Conservation (phyloP, 2,329 filamentous ascomycete genomes). For the Colletotrichum magnum region DNA sequence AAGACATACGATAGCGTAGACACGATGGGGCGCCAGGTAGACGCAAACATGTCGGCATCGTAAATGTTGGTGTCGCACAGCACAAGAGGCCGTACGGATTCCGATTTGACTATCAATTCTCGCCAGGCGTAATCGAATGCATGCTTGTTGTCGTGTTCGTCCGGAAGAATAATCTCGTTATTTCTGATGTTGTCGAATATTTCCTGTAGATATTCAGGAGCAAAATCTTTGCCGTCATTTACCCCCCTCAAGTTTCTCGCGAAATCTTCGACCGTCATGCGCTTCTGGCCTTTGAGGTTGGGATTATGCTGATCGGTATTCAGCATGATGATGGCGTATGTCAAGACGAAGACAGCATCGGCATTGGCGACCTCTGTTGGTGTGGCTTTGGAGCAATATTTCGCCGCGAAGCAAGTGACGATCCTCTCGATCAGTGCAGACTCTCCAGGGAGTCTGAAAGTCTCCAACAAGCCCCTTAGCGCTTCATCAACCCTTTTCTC, state of each 20-base stretch:
- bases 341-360: constrained; percentile 90
- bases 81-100: constrained; percentile 79
- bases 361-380: constrained; percentile 85
- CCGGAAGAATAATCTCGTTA: constrained; percentile 95
- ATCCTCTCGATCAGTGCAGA: constrained; percentile 94
- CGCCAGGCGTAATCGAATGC: constrained; percentile 99
- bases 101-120: constrained; percentile 89
- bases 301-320: constrained; percentile 98
- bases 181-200: constrained; percentile 94
- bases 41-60: constrained; percentile 97
- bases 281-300: constrained; percentile 82
- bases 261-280: constrained; percentile 90
- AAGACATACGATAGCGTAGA: constrained; percentile 98
- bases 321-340: constrained; percentile 96
- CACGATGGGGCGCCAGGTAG: constrained; percentile 95
- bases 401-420: constrained; percentile 87
- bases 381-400: constrained; percentile 80
- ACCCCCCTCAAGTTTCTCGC: constrained; percentile 90
- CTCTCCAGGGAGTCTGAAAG: constrained; percentile 95
- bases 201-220: constrained; percentile 83
- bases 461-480: constrained; percentile 86
- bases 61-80: constrained; percentile 94
- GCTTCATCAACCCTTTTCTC: constrained; percentile 93
- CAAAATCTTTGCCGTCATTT: constrained; percentile 88
- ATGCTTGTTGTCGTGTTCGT: constrained; percentile 97